phyloP scores from a whole-genome alignment of 257 asterid genomes.

The Ocimum tenuiflorum region DNA sequence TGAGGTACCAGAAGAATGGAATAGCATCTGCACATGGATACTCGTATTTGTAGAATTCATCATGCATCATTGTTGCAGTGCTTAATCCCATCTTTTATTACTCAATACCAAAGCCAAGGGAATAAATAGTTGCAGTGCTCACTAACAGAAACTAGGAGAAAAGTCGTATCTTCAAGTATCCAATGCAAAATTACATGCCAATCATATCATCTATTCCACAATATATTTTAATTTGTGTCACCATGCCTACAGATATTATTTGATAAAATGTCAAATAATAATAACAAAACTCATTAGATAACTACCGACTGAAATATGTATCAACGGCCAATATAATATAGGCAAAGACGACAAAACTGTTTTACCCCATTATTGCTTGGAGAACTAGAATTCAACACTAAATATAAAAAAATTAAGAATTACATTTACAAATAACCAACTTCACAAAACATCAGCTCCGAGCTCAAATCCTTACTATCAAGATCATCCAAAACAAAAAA shows the following conservation, averaged over 20 bases:
- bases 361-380: too few relatives aligned
- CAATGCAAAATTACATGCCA: background rate
- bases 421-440: background rate
- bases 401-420: background rate
- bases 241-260: too few relatives aligned
- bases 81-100: slow-evolving; percentile 8
- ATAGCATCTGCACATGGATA: slow-evolving; percentile 88
- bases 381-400: background rate
- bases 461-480: background rate
- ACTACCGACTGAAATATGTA: too few relatives aligned
- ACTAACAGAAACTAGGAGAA: background rate
- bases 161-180: too few relatives aligned
- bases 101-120: background rate
- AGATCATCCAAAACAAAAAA: background rate
- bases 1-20: slow-evolving; percentile 74
- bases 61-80: slow-evolving; percentile 67
- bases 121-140: background rate
- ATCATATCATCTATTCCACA: background rate
- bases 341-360: background rate
- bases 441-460: background rate
- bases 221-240: background rate
- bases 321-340: too few relatives aligned
- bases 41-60: slow-evolving; percentile 36
- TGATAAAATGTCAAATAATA: too few relatives aligned
- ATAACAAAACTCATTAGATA: too few relatives aligned